Conservation (phyloP, 2,329 filamentous ascomycete species). For the Neospermospora avenae region DNA sequence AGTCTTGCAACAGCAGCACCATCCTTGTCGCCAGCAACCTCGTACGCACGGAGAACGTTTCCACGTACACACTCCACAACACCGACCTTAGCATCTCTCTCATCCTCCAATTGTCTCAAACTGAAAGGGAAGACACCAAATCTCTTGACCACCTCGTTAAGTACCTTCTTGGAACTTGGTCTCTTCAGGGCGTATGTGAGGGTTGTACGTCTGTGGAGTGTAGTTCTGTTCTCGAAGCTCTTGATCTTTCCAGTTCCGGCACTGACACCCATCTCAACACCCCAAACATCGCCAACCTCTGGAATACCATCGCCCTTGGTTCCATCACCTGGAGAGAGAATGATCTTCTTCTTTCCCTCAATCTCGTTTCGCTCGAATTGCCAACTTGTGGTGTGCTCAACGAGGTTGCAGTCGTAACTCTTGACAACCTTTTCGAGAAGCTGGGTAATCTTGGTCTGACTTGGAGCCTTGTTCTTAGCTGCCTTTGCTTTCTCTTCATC, state of each 20-base stretch:
- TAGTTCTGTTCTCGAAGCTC: conserved; percentile 80
- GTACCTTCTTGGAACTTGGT: conserved; percentile 84
- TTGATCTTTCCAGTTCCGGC: conserved; percentile 93
- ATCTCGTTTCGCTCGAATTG: conserved; percentile 96
- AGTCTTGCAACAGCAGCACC: conserved; percentile 78
- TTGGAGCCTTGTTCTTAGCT: conserved; percentile 73
- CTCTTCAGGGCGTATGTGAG: conserved; percentile 93
- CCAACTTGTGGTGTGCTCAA: conserved; percentile 98
- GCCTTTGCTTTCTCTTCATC: conserved; percentile 97
- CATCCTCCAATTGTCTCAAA: conserved; percentile 92
- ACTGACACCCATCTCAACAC: conserved; percentile 92
- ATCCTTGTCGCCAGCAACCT: conserved; percentile 93
- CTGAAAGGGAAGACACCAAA: conserved; percentile 98
- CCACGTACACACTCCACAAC: conserved; percentile 94
- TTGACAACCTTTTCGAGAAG: conserved; percentile 90
- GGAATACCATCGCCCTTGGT: conserved; percentile 87
- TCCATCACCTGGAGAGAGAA: conserved; percentile 80
- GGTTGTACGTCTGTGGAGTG: conserved; percentile 87
- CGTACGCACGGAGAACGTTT: conserved; percentile 92
- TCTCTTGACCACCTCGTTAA: conserved; percentile 95
- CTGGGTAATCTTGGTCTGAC: conserved; percentile 81
- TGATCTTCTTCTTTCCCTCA: conserved; percentile 93
- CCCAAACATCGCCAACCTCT: conserved; percentile 93
- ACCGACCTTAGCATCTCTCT: conserved; percentile 92
- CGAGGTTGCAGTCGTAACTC: conserved; percentile 84